Base-by-base conservation (phyloP, 1,284 basidiomycete species). In the Austroboletus novae-zelandiae region DNA sequence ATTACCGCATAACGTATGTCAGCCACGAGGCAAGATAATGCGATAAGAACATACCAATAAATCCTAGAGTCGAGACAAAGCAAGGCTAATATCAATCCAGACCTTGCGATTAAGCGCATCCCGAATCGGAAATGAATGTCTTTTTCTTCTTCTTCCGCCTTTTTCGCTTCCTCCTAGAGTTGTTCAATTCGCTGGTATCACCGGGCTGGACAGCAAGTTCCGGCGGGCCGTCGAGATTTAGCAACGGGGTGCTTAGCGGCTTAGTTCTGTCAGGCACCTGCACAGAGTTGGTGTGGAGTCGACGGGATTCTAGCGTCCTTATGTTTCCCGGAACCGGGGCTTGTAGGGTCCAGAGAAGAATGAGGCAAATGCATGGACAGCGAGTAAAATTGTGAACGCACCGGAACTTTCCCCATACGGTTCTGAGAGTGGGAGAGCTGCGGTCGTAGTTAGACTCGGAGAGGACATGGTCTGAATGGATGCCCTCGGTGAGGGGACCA, bases 141-240 rank as follows among this genome's bases (percentile, higher is more conserved):
- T 27, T 74, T 61, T 77, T 85, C 70, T 79, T 83, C 57, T 75
- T 78, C 58, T 75, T 79, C 60, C 71, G 80, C 42, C 77, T 71
- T 59, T 73, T 83, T 48, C 79, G 78, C 58, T 74, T 84, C 64
- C 72, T 78, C 57, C 66, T 73, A 37, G 73, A 60, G 47, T 64
- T 65, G 30, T 58, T 52, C 49, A 59, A 35, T 23, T 57, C 55
- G 29, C 57, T 59, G 23, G 65, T 61, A n/a, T 64, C 61, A 34
- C 72, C 74, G 34, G 59, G 58, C 31, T 69, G 64, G 37, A 64
- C 60, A 18, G 25, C 35, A 32, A 65, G 65, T 25, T 62, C 67
- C 40, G 69, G 75, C n/a, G 78, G 77, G 2, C 80, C 79, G 23
- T 65, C 66, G 13, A 87, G 71, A 56, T 87, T 87, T 27, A 86